Base-by-base conservation (phyloP, 1,284 basidiomycete genomes). In the Serendipita sp. region DNA sequence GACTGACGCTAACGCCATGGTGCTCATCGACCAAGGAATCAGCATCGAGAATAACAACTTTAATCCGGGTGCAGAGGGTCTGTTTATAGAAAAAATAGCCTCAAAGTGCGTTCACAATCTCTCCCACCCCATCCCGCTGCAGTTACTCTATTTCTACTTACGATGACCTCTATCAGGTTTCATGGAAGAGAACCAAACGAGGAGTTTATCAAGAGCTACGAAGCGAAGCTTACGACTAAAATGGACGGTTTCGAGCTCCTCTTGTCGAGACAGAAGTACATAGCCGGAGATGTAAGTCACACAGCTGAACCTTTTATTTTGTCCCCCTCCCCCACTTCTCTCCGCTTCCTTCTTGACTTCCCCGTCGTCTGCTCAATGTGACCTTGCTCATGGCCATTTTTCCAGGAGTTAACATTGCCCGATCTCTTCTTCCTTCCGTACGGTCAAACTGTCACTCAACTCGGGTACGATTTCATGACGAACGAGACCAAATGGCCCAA, bases 181-280 rank as follows among this genome's bases (percentile, higher is more conserved):
- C 32, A 32, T 17, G 53, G 60, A 3, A 43, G 22, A 60, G 26
- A 44, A 61, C 68, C 60, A 65, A 72, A 65, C 6, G 43, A n/a
- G 53, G 35, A 34, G 6, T 65, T 65, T 6, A 69, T 70, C 32
- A 65, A 69, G 32, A 45, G 63, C 8, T 66, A 66, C 17, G 69
- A 67, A 42, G 64, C 43, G 0, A 65, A 58, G 8, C 66, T 72
- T 5, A 63, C 63, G 41, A 55, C 50, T 41, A 67, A 65, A 32
- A 68, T 74, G 55, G 62, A 68, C 42, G 72, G 68, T 5, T 73
- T 74, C 68, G 72, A 74, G 66, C 63, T 64, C 22, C 66, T 74
- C 49, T 67, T 74, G 12, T 60, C 66, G 41, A 72, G 72, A 66
- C 64, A 68, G 53, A 68, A 67, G 60, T 73, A 68, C 62, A 22